Evolutionary conservation across 768 basidiomycete species (phyloP), one percentile per base, ranked within the genome.

Genomic region (Scleroderma citrinum): DNA sequence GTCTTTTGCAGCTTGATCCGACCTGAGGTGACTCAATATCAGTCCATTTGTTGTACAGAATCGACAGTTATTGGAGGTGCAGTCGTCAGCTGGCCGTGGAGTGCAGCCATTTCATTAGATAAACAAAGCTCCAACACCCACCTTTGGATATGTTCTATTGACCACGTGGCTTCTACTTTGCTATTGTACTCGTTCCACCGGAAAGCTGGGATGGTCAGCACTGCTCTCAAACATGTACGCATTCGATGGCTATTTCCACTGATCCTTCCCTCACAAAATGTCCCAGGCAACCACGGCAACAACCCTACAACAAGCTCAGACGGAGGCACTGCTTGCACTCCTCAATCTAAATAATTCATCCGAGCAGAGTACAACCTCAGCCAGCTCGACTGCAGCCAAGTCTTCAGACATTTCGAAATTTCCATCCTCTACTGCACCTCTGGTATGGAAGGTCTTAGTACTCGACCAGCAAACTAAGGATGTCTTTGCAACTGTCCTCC

Each of bases 401-500:
- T 62, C 72, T 16, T 56, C 64, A 13, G 64, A 76, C 10, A 64
- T 72, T n/a, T 62, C 72, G 50, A 85, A 82, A 56, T 65, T 73
- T 3, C 70, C 80, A 2, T 67, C 76, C 7, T 67, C 76, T 23
- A 74, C 76, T 12, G 81, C 78, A 0, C 89, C 92, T 26, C 82
- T 92, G 5, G 83, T 96, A 5, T 99, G 96, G 95, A 99, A 99
- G 68, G 84, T 98, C 13, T 72, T 99, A 10, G 85, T 99, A 2
- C 73, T 99, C 47, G 96, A 99, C 67, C 92, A 96, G 61, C 80
- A 87, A 58, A 95, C 92, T 20, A 96, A 98, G 66, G 96, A 98
- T 65, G 85, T 98, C 19, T 76, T 99, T 32, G 96, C 96, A 14
- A 98, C 95, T 1, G 87, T 92, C 17, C 71, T 99, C 55, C 82